Conservation (phyloP, 148 eudicot genomes). For the Arbutus unedo region DNA sequence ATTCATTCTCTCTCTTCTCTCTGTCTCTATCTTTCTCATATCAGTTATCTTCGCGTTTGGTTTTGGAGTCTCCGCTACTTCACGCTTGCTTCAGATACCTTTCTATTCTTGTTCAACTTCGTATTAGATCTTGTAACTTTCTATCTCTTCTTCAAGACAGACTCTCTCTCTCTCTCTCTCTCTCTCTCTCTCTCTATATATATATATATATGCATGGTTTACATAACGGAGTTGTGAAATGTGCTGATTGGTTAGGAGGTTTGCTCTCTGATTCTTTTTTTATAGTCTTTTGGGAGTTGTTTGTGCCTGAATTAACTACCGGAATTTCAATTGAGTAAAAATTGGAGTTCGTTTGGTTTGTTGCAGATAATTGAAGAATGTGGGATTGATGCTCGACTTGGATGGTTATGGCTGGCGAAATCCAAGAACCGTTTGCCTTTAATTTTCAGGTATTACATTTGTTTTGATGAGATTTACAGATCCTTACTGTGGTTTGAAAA, state of each 20-base stretch:
- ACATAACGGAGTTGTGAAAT: neutral
- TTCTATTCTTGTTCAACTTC: neutral
- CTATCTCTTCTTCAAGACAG: neutral
- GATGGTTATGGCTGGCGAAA: slow-evolving; percentile 46
- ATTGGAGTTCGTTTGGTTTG: neutral
- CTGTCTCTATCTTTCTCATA: slow-evolving; percentile 8
- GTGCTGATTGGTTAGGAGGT: neutral
- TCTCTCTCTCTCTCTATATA: slow-evolving; percentile 5
- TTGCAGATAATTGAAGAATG: slow-evolving; percentile 11
- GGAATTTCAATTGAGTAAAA: neutral
- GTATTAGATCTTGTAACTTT: neutral
- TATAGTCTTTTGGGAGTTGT: neutral
- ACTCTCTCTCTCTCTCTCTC: neutral
- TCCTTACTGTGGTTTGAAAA: neutral
- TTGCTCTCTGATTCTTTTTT: neutral
- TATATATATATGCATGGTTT: neutral
- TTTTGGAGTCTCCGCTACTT: slow-evolving; percentile 22
- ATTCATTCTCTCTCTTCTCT: neutral
- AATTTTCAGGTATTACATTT: slow-evolving; percentile 42
- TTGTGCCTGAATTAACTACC: neutral
- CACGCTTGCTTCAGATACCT: slow-evolving; percentile 22
- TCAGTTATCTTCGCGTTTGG: neutral
- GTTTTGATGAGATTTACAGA: neutral
- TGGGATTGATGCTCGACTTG: slow-evolving; percentile 14
- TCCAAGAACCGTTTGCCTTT: slow-evolving; percentile 46